Base-by-base conservation (phyloP, 805 yeast genomes). In the Scheffersomyces stipitis region DNA sequence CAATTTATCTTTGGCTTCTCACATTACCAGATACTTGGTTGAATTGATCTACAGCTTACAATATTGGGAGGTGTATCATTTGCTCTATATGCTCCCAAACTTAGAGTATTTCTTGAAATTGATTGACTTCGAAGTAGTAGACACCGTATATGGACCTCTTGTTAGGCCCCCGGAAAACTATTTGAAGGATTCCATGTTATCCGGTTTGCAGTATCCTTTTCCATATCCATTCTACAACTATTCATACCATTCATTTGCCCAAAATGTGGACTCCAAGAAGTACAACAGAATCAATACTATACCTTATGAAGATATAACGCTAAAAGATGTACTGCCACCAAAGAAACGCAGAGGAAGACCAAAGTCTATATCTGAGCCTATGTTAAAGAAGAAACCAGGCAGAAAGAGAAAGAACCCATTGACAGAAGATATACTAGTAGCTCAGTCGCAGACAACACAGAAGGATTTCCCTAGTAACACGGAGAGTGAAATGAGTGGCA, bases 181-280 rank as follows among this genome's bases (percentile, higher is more conserved):
- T 41, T 39, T 68, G 41, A 56, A 50, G 24, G 58, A 58, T 33
- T 51, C 58, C 16, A 56, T 69, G 63, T 51, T 60, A 28, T 63
- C 58, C 40, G 75, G 74, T 1, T 62, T 66, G 34, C 69, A 64
- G 37, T 69, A 64, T 41, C 72, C 74, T 16, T 67, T 64, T 40
- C 75, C 75, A 5, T 69, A 61, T 39, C 73, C 75, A 24, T 69
- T 67, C 40, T 69, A 69, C 49, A 69, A 69, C 37, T 69, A 58
- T 46, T 66, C 73, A 5, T 68, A 65, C 46, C 75, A 69, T 42
- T 49, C 66, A 3, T 48, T 63, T 28, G 56, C 60, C 28, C 53
- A 61, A 3, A 48, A 50, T 14, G 45, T 56, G 5, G 51, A 52
- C 8, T 48, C 50, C 14, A 49, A 44, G 15, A 67, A 67, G 40